Percentiles rank a stretch among this genome's conserved stretches.
These are phyloP conservation scores for Colletotrichum sp. DNA, from an alignment of 2,329 filamentous ascomycete species.

Conservation along the genomic window DNA sequence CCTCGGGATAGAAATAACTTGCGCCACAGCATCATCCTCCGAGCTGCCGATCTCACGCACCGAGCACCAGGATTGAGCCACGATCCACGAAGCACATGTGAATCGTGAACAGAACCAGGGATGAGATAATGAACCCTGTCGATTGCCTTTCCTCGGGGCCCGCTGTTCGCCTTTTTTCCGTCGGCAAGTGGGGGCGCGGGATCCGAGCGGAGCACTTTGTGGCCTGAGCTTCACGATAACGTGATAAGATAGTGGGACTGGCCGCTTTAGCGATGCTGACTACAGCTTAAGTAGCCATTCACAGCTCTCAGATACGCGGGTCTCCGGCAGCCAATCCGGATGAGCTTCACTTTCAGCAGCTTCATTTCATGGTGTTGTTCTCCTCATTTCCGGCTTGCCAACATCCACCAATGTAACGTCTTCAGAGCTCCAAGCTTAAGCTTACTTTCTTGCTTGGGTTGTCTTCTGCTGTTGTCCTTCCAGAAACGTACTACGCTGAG, in stretches of 20 bases:
- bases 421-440: background rate
- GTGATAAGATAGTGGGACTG: background rate
- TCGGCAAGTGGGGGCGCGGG: background rate
- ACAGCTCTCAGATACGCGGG: accelerated
- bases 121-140: background rate
- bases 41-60: background rate
- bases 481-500: background rate
- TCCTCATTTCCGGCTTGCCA: background rate
- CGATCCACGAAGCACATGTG: background rate
- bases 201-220: background rate
- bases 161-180: background rate
- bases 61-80: background rate
- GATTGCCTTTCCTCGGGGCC: background rate
- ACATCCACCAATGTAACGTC: background rate
- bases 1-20: background rate
- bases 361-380: background rate
- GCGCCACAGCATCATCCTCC: background rate
- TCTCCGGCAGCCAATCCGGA: background rate
- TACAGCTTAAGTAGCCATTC: background rate
- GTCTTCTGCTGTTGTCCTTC: background rate
- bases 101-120: background rate
- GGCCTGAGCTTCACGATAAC: background rate
- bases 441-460: background rate
- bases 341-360: background rate
- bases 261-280: background rate